These are phyloP conservation scores for Phyllosticta citrichinensis DNA, from an alignment of 2,329 filamentous ascomycete species.

Conservation along the genomic window DNA sequence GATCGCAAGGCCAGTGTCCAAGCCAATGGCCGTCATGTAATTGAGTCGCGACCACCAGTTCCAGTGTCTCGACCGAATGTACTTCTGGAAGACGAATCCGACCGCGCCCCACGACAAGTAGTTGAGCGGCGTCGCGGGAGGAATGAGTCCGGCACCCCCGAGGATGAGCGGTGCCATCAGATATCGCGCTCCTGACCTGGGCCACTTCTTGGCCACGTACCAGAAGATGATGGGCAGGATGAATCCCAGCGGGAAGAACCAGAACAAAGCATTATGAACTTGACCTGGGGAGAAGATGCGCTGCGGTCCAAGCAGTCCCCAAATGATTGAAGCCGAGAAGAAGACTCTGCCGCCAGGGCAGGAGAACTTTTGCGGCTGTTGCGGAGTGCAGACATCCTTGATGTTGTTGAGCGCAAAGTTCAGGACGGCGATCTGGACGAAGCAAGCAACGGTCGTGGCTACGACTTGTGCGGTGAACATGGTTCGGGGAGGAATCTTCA, in stretches of 20 bases:
- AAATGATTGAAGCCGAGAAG: slow-evolving; percentile 51
- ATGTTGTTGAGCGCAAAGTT: slow-evolving; percentile 50
- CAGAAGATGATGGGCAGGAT: slow-evolving; percentile 49
- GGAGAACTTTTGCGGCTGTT: slow-evolving; percentile 33
- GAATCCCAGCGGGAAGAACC: slow-evolving; percentile 61
- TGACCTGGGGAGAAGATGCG: slow-evolving; percentile 57
- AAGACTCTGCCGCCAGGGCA: slow-evolving; percentile 51
- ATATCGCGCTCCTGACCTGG: slow-evolving; percentile 48
- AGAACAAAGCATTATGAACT: slow-evolving; percentile 55
- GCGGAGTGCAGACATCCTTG: slow-evolving; percentile 48
- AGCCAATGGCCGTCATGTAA: slow-evolving; percentile 61
- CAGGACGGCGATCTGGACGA: slow-evolving; percentile 55
- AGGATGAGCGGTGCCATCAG: slow-evolving; percentile 51
- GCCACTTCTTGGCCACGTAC: slow-evolving; percentile 50
- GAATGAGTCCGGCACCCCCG: slow-evolving; percentile 25
- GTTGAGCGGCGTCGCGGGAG: slow-evolving; percentile 60
- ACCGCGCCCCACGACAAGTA: slow-evolving; percentile 62
- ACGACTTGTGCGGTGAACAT: slow-evolving; percentile 59
- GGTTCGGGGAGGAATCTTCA: slow-evolving; percentile 52
- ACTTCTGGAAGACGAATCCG: slow-evolving; percentile 59
- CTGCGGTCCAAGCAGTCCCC: slow-evolving; percentile 61
- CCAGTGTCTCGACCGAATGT: slow-evolving; percentile 52
- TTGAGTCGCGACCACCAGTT: slow-evolving; percentile 74
- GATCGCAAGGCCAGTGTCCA: slow-evolving; percentile 59
- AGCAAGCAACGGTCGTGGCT: slow-evolving; percentile 55